Evolutionary conservation across 257 asterid species (phyloP), one percentile per base, ranked within the genome.

Genomic region (Forsythia viridissima): DNA sequence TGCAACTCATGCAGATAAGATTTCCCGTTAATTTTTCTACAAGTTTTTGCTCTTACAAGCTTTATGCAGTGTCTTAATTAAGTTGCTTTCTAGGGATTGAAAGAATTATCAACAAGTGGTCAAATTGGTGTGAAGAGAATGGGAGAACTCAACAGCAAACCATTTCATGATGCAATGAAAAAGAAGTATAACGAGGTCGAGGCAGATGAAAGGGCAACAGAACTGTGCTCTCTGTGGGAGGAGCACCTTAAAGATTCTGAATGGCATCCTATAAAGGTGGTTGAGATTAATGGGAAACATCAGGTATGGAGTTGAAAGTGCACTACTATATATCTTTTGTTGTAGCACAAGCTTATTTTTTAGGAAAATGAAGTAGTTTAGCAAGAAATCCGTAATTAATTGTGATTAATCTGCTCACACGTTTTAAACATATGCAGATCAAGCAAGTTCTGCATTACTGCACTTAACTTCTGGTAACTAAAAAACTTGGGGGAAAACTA

Each of bases 171-270:
- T 40, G 97, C 90, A 73, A 90, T 94, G 92, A 91, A 83, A 73
- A 80, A 80, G 83, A 93, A 82, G 78, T 90, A 93, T 72, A 79
- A 65, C 38, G 96, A 91, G 63, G 78, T 77, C 12, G 97, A 91
- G 81, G 97, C 96, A 34, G 90, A 91, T 75, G 97, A 93, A 80
- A 91, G 79, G 84, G 97, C 98, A 42, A 83, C 91, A 12, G 97
- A 95, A 51, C 67, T 95, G 86, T 89, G 94, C 90, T 90, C 96
- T 0, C 77, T 93, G 77, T 95, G 97, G 98, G 93, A 93, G 85
- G 99, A 95, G 85, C 88, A 93, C 88, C 99, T 95, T 52, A 86
- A 93, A 81, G 94, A 95, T 85, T 93, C 97, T 18, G 96, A 81
- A 76, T 95, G 99, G 99, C 98, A 95, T 85, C 99, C 98, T 76